Evolutionary conservation across 331 rosid genomes (phyloP).

Genomic region (Quercus tomentella): DNA sequence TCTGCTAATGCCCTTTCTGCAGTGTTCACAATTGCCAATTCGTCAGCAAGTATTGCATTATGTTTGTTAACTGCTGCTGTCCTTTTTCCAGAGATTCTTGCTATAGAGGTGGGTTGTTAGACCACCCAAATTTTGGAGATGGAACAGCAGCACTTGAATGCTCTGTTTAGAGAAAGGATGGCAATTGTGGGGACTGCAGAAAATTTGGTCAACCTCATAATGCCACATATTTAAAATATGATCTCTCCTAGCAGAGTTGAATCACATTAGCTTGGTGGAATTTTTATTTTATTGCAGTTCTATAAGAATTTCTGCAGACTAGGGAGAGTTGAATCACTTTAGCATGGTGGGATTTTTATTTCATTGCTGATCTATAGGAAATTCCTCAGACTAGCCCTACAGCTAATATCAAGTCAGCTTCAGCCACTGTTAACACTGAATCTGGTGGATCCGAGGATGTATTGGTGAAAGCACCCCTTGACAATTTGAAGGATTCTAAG

Average conservation of each 20-base stretch:
- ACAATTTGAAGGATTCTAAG: slow-evolving; percentile 59
- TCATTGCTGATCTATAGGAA: slow-evolving; percentile 42
- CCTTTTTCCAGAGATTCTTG: neutral
- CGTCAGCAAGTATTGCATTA: neutral
- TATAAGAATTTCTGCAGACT: no score
- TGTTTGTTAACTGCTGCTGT: neutral
- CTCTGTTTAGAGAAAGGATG: slow-evolving; percentile 7
- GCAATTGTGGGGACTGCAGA: neutral
- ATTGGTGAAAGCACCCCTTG: slow-evolving; percentile 38
- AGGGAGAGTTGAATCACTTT: neutral
- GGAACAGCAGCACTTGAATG: neutral
- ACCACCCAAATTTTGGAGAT: neutral
- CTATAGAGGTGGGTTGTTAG: neutral
- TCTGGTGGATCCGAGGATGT: slow-evolving; percentile 48
- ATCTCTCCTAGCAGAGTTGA: no score
- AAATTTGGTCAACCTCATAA: neutral
- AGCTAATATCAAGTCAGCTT: slow-evolving; percentile 24
- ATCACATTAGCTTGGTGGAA: neutral
- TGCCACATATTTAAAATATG: no score
- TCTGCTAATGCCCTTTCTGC: neutral
- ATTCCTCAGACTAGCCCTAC: slow-evolving; percentile 52
- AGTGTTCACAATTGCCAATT: neutral
- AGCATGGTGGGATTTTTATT: neutral
- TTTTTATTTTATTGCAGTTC: no score
- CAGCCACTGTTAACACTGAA: slow-evolving; percentile 37